A percentile compares a stretch with the other conserved stretches of the same genome.
These are phyloP conservation scores for Vitis riparia DNA, from an alignment of 164 flowering plant genomes.

Conservation along the genomic window DNA sequence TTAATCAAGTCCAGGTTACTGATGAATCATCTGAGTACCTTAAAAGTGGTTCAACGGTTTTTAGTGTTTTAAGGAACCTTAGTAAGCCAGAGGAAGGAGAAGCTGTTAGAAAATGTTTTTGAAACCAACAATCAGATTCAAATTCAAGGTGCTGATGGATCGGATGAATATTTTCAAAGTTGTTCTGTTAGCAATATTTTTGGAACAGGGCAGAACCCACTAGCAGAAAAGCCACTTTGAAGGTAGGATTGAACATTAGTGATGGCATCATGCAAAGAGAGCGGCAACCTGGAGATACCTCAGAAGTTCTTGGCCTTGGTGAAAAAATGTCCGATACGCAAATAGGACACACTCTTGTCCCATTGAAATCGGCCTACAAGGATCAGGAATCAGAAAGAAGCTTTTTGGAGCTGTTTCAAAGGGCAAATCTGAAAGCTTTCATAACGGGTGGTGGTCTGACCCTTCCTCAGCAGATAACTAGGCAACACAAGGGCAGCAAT, in stretches of 20 bases:
- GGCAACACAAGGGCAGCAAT: too few relatives aligned
- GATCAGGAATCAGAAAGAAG: conserved; percentile 66
- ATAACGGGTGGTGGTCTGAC: conserved; percentile 91
- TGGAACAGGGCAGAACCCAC: conserved; percentile 18
- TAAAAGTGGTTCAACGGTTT: too few relatives aligned
- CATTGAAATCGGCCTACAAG: conserved; percentile 63
- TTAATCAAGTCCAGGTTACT: conserved; percentile 18
- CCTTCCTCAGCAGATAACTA: conserved; percentile 77
- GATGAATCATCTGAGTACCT: conserved; percentile 4
- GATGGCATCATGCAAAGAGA: conserved; percentile 17
- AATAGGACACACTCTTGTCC: conserved; percentile 72
- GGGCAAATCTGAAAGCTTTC: conserved; percentile 86
- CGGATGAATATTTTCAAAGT: conserved; percentile 18
- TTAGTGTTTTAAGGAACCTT: too few relatives aligned
- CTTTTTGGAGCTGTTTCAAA: conserved; percentile 80
- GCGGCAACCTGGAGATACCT: conserved; percentile 6
- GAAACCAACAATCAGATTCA: neutral
- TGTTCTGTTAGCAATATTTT: conserved; percentile 20
- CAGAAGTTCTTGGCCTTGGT: conserved; percentile 18
- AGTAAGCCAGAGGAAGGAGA: conserved; percentile 15
- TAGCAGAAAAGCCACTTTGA: conserved; percentile 16
- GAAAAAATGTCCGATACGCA: conserved; percentile 29
- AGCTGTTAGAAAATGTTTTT: conserved; percentile 2
- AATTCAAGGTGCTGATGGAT: conserved; percentile 13
- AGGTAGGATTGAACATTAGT: conserved; percentile 13